Evolutionary conservation across 441 rosid species (phyloP).

Genomic region (Dalechampia spathulata): DNA sequence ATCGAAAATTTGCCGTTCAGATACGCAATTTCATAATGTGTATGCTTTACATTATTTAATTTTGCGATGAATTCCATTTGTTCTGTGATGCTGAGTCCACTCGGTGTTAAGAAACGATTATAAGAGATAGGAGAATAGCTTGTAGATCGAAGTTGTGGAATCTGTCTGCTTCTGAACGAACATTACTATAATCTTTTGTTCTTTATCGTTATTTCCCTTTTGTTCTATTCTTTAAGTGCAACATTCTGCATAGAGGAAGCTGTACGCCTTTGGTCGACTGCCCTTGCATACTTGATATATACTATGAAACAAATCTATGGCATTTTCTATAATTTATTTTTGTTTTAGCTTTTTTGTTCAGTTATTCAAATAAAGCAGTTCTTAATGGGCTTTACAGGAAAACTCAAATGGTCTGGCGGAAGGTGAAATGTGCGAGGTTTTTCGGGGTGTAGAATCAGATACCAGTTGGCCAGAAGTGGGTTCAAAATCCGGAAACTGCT

Average conservation of each 20-base stretch:
- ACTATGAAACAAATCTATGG: neutral
- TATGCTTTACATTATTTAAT: too few species aligned
- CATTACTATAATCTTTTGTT: neutral
- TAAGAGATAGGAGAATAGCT: too few species aligned
- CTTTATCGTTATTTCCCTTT: too few species aligned
- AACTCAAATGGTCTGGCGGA: slow-evolving; percentile 11
- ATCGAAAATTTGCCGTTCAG: too few species aligned
- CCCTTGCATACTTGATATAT: neutral
- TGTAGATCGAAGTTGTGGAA: neutral
- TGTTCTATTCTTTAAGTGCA: neutral
- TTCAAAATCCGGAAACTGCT: slow-evolving; percentile 20
- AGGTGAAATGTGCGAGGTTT: slow-evolving; percentile 12
- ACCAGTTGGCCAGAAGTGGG: slow-evolving; percentile 21
- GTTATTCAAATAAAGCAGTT: neutral
- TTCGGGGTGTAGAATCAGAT: slow-evolving; percentile 18
- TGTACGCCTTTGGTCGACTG: neutral
- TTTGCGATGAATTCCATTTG: too few species aligned
- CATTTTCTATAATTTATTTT: neutral
- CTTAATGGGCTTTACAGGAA: slow-evolving; percentile 23
- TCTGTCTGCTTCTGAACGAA: neutral
- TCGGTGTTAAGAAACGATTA: too few species aligned
- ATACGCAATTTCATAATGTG: too few species aligned
- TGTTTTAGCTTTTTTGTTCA: neutral
- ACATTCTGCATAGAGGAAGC: neutral
- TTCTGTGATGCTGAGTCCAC: too few species aligned